Base-by-base conservation (phyloP, 805 yeast genomes). In the Nematodospora valgi region DNA sequence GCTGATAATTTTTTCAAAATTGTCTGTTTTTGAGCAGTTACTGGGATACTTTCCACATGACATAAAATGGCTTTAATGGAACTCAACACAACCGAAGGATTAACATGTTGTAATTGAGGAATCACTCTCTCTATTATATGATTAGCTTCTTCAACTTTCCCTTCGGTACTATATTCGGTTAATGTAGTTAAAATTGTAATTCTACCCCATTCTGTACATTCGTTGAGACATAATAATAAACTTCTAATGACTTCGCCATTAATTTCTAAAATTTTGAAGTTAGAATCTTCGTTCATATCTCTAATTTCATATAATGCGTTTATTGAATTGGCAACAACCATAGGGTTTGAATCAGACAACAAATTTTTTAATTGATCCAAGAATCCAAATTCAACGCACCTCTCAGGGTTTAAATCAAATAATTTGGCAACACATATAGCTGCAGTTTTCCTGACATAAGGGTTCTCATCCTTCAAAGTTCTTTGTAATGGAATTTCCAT, bases 181-280 rank as follows among this genome's bases (percentile, higher is more conserved):
- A 93, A 63, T 1, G 96, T 88, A 1, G 85, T 77, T 40, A 93
- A 69, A 28, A 93, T 85, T 1, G 97, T 78, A 45, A 93, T 84
- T 52, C 98, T 76, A 8, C 98, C 98, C 99, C 99, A 93, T 64
- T 93, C 99, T 0, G 98, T 89, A 63, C 98, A 91, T 63, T 93
- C 99, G 58, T 91, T 91, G 45, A 93, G 69, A 10, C 96, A 95
- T 47, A 80, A 68, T 41, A 93, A 67, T 41, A 93, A 72, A 56
- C 80, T 84, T 38, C 74, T 68, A 34, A 80, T 68, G 51, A 57
- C 64, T 35, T 53, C 69, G 28, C 54, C 49, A 42, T 68, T 62
- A 11, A 75, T 56, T 5, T 51, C 54, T 32, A 70, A 51, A 7
- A 74, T 52, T 17, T 55, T 45, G 32, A 62, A 51, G 14, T 51